Base-by-base conservation (phyloP, 441 rosid genomes). In the Flueggea neowawraea region DNA sequence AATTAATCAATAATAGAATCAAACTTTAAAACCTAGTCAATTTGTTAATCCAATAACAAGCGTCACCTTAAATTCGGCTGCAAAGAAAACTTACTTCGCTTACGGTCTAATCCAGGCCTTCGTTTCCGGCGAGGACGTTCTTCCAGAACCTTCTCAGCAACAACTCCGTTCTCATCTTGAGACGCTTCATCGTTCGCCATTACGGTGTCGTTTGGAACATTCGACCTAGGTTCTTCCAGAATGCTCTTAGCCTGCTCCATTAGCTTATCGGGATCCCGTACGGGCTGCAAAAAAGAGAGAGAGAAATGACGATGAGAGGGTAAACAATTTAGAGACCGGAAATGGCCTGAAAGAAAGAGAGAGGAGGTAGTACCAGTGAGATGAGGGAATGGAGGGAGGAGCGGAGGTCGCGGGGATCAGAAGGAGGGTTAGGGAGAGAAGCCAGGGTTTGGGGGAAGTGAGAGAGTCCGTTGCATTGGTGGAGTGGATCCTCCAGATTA, bases 81-180 rank as follows among this genome's bases (percentile, higher is more conserved):
- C 71, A 91, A 61, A 66, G 90, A 83, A 70, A 94, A 94, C 56
- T 75, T 85, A 60, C 81, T 76, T 13, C 89, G 85, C 62, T 84
- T 83, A 17, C 86, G 84, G 48, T 79, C 87, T 62, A 83, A 69
- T 16, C 78, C 97, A 1, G 84, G 96, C 72, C 98, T 78, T 69
- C 84, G 74, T 63, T 76, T 88, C 54, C 79, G 79, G 16, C 76
- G 86, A 58, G 69, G 41, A 36, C 6, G 41, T 36, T 36, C 78
- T 56, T 71, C 76, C 60, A 52, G 58, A 61, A 57, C 74, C 17
- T 71, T 74, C 63, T 55, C 72, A 54, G 10, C 62, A 28, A 6
- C 78, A 68, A 22, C 72, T 51, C 65, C 64, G 54, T 36, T n/a
- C 28, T 51, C 15, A n/a, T 64, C 68, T 60, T 68, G 15, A 0